Evolutionary conservation across 2,329 filamentous ascomycete species (phyloP).

Genomic region (Teratosphaeria gauchensis): DNA sequence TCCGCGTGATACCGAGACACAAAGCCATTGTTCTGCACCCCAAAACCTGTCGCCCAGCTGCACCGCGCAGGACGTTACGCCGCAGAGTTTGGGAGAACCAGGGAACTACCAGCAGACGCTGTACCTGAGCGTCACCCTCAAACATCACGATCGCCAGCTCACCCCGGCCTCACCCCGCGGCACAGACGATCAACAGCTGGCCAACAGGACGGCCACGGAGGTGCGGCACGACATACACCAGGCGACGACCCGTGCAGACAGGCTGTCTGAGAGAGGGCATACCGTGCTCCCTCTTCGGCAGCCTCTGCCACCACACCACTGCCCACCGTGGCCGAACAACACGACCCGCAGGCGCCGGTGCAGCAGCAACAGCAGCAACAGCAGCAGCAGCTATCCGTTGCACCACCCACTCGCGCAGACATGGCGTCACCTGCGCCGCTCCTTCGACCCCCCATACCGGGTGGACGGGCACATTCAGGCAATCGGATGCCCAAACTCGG

Average conservation of each 20-base stretch:
- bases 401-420: constrained; percentile 28
- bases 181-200: not conserved
- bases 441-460: constrained; percentile 70
- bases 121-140: not conserved
- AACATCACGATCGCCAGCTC: not conserved
- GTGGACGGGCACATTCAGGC: constrained; percentile 35
- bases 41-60: not conserved
- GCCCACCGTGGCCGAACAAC: not conserved
- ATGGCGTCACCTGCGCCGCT: constrained; percentile 73
- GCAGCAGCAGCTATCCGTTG: not conserved
- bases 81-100: not conserved
- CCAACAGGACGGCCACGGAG: not conserved
- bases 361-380: not conserved
- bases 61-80: not conserved
- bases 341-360: not conserved
- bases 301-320: not conserved
- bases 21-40: not conserved
- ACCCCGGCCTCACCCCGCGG: not conserved
- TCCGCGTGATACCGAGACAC: not conserved
- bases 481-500: constrained; percentile 60
- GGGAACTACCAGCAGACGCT: not conserved
- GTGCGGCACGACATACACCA: not conserved
- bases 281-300: not conserved
- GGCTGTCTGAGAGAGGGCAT: constrained; percentile 1
- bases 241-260: not conserved